Conservation (phyloP, 768 basidiomycete species). For the Pleurotus tuber-regium region DNA sequence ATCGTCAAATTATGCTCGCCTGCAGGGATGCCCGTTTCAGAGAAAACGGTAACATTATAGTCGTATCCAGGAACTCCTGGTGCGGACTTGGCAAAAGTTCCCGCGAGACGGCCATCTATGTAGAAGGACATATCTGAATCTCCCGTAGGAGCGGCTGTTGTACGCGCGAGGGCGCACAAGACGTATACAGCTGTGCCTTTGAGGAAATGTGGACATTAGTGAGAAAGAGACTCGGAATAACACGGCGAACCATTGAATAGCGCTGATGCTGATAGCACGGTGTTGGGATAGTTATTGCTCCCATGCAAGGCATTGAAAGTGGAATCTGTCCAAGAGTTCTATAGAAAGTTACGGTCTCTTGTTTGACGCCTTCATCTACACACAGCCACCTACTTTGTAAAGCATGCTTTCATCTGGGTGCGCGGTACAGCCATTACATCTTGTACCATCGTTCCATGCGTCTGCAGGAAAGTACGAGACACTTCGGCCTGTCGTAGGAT, state of each 20-base stretch:
- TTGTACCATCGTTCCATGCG: slow-evolving; percentile 29
- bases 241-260: slow-evolving; percentile 31
- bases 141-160: slow-evolving; percentile 20
- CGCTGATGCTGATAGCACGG: slow-evolving; percentile 24
- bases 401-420: slow-evolving; percentile 18
- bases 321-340: slow-evolving; percentile 5
- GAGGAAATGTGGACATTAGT: background rate
- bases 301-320: slow-evolving; percentile 16
- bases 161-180: slow-evolving; percentile 32
- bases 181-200: slow-evolving; percentile 45
- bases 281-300: slow-evolving; percentile 14
- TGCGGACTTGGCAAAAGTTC: slow-evolving; percentile 23
- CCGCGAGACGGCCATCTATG: slow-evolving; percentile 30
- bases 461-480: slow-evolving; percentile 30
- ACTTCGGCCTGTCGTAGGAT: slow-evolving; percentile 24
- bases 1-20: slow-evolving; percentile 30
- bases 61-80: slow-evolving; percentile 20
- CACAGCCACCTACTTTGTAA: slow-evolving; percentile 9
- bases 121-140: slow-evolving; percentile 34
- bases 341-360: background rate
- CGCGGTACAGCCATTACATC: slow-evolving; percentile 25
- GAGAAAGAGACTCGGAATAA: background rate
- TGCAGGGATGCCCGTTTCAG: slow-evolving; percentile 22
- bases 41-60: slow-evolving; percentile 35
- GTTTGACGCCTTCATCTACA: background rate